Base-by-base conservation (phyloP, 208 protist species). In the Tetramitus jugosus region DNA sequence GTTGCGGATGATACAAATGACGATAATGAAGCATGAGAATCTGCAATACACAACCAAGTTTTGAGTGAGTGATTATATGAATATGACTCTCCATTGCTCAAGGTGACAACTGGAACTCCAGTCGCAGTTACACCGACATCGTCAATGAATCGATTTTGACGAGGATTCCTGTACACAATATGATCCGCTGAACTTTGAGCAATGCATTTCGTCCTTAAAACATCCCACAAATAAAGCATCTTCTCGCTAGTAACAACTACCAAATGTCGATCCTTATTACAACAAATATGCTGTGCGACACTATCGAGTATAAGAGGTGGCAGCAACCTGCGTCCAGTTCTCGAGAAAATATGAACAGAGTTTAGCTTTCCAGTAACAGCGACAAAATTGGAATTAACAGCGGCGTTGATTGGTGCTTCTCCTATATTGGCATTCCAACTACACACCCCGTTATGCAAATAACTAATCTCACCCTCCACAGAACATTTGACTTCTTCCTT, bases 141-240 rank as follows among this genome's bases (percentile, higher is more conserved):
- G 49, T 71, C 65, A 29, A 71, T 40, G 49, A 56, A 56, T 26
- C 20, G 49, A 26, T 56, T 26, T 56, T 56, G 10, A 20, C 20
- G 49, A 56, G n/a, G n/a, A n/a, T n/a, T n/a, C n/a, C n/a, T n/a
- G n/a, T n/a, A n/a, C n/a, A n/a, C n/a, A n/a, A n/a, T n/a, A n/a
- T n/a, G n/a, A n/a, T 65, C 60, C 8, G 23, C 60, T 20, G 33
- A 40, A 10, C 13, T 7, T 20, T 33, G 0, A 20, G 40, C 60
- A 39, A 65, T 10, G 23, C 60, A 65, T n/a, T 65, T 65, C 1
- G 3, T 2, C 31, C 40, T 65, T 20, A 10, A 40, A 20, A 65
- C 7, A 39, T 65, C 60, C 60, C 60, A 65, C 31, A 65, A 37
- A 65, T 65, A 65, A 65, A 65, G 40, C 60, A 65, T 65, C 8